phyloP scores from a whole-genome alignment of 768 basidiomycete species.

The Mycena crocata region DNA sequence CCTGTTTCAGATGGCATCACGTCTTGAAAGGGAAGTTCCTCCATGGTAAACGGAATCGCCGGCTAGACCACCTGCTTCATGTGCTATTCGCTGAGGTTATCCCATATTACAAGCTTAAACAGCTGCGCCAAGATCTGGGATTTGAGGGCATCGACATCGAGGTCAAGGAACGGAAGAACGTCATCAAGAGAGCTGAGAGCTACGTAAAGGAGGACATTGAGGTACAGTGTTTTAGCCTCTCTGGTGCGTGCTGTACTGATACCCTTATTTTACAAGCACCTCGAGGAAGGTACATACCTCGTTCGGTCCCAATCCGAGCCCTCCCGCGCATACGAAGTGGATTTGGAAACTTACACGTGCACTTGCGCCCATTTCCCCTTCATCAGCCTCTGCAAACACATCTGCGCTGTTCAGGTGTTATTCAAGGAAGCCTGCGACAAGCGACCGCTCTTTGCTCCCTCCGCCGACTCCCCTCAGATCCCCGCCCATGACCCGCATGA shows the following conservation, averaged over 20 bases:
- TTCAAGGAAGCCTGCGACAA: conserved; percentile 1
- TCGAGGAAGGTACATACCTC: conserved; percentile 1
- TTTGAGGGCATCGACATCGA: conserved; percentile 29
- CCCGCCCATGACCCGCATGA: not conserved
- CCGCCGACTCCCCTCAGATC: not conserved
- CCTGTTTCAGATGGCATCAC: conserved; percentile 36
- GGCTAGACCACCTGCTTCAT: conserved; percentile 37
- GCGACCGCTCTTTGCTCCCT: not conserved
- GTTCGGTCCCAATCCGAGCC: conserved; percentile 18
- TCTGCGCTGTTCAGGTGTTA: conserved; percentile 28
- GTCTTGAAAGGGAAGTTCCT: conserved; percentile 28
- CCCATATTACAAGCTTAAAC: conserved; percentile 29
- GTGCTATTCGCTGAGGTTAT: conserved; percentile 31
- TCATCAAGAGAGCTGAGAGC: not conserved
- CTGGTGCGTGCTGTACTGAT: too few relatives aligned
- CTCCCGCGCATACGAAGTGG: conserved; percentile 13
- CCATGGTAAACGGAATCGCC: conserved; percentile 35
- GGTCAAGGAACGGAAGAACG: conserved; percentile 21
- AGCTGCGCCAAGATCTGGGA: not conserved
- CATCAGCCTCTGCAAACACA: conserved; percentile 37
- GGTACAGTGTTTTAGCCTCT: too few relatives aligned
- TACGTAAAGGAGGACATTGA: conserved; percentile 22
- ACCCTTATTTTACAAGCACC: not conserved
- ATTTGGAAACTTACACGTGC: conserved; percentile 31
- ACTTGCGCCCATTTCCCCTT: conserved; percentile 25